Conservation (phyloP, 2,329 filamentous ascomycete species). For the Curvularia spicifera region DNA sequence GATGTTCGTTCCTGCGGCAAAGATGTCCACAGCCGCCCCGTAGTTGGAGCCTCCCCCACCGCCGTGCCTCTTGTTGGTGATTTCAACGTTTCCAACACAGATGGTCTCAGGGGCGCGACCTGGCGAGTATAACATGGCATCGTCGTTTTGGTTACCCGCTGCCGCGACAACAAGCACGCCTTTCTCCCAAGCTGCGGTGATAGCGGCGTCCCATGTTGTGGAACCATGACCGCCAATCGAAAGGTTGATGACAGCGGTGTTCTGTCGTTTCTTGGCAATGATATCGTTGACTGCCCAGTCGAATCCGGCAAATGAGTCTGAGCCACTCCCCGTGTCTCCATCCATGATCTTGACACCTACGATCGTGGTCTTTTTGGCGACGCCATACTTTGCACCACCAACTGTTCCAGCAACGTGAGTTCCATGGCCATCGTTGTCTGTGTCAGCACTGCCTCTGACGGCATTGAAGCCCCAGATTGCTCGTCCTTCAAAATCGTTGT, state of each 20-base stretch:
- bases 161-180: conserved; percentile 47
- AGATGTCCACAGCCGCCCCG: conserved; percentile 49
- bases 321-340: conserved; percentile 25
- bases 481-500: conserved; percentile 50
- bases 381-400: conserved; percentile 40
- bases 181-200: conserved; percentile 38
- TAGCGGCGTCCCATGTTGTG: conserved; percentile 43
- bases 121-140: conserved; percentile 39
- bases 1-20: conserved; percentile 48
- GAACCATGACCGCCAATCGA: conserved; percentile 45
- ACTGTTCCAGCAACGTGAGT: conserved; percentile 46
- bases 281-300: conserved; percentile 47
- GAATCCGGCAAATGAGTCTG: conserved; percentile 39
- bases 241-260: conserved; percentile 48
- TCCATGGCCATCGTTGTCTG: conserved; percentile 41
- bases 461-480: conserved; percentile 41
- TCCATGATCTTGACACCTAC: conserved; percentile 47
- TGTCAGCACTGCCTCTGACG: conserved; percentile 21
- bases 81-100: conserved; percentile 46
- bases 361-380: conserved; percentile 44
- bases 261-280: conserved; percentile 34
- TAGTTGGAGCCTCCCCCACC: conserved; percentile 42
- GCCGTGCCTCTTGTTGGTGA: conserved; percentile 26
- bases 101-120: conserved; percentile 45
- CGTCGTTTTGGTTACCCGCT: conserved; percentile 44